A percentile compares a stretch with the other conserved stretches of the same genome.
phyloP scores from a whole-genome alignment of 2,329 filamentous ascomycete species.

The Ophiostoma himal-ulmi region DNA sequence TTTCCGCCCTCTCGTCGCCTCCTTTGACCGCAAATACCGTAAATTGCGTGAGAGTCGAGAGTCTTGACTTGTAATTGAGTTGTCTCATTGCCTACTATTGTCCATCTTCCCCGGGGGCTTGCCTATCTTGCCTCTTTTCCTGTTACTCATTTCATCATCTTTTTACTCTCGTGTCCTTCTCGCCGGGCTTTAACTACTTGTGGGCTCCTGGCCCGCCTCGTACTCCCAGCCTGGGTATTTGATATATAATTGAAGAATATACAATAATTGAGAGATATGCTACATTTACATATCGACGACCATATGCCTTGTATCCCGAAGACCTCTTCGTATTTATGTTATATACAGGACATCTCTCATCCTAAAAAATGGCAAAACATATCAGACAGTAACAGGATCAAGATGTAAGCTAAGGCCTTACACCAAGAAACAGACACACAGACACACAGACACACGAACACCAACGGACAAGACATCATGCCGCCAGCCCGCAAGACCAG shows the following conservation, averaged over 20 bases:
- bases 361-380: not conserved
- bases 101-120: not conserved
- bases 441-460: not conserved
- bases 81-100: not conserved
- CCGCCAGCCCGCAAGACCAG: not conserved
- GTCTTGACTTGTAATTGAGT: not conserved
- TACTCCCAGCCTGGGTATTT: not conserved
- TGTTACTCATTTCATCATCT: not conserved
- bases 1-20: not conserved
- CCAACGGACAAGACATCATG: not conserved
- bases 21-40: not conserved
- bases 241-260: not conserved
- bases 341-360: not conserved
- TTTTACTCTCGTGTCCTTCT: not conserved
- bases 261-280: not conserved
- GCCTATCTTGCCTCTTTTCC: slow-evolving; percentile 1
- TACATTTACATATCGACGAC: not conserved
- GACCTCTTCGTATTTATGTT: not conserved
- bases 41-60: not conserved
- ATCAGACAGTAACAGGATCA: not conserved
- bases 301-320: slow-evolving; percentile 8
- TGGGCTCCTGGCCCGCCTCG: not conserved
- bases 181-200: not conserved
- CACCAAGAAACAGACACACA: not conserved
- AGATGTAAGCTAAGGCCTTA: not conserved